These are phyloP conservation scores for Triticum timopheevii DNA, from an alignment of 176 grass and related monocot species.

Conservation along the genomic window DNA sequence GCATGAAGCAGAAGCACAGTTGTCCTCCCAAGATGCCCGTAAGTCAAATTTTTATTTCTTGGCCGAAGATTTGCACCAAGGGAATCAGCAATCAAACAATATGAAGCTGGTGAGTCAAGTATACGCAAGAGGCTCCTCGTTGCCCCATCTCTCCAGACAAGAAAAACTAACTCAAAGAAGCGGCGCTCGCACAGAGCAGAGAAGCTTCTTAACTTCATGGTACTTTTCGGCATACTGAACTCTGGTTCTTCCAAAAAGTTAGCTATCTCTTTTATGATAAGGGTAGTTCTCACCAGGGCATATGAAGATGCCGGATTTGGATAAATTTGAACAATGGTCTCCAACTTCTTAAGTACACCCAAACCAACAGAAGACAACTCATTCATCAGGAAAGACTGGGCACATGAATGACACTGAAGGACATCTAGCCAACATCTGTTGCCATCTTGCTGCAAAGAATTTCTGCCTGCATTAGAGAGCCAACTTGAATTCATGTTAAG, in stretches of 20 bases:
- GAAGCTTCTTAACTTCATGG: not conserved
- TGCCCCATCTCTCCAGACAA: conserved; percentile 27
- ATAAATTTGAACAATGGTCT: conserved; percentile 31
- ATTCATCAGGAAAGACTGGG: conserved; percentile 44
- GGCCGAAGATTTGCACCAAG: conserved; percentile 15
- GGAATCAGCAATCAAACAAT: conserved; percentile 37
- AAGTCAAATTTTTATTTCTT: conserved; percentile 34
- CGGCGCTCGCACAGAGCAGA: not conserved
- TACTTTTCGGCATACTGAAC: conserved; percentile 14
- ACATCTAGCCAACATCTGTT: conserved; percentile 24
- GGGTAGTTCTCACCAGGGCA: conserved; percentile 20
- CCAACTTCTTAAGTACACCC: conserved; percentile 50
- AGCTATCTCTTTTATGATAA: conserved; percentile 37
- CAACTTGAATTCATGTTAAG: conserved; percentile 60
- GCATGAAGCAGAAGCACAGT: conserved; percentile 45
- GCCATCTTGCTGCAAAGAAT: conserved; percentile 30
- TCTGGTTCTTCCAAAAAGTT: conserved; percentile 46
- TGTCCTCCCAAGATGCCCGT: conserved; percentile 50
- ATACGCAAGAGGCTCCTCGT: conserved; percentile 29
- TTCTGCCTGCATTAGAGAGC: conserved; percentile 35
- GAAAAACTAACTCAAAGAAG: conserved; percentile 44
- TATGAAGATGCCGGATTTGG: conserved; percentile 3
- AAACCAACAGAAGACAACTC: conserved; percentile 63
- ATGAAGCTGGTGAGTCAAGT: conserved; percentile 30
- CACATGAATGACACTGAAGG: conserved; percentile 34